Base-by-base conservation (phyloP, 1,139 yeast species). In the Blastobotrys raffinosifermentans region DNA sequence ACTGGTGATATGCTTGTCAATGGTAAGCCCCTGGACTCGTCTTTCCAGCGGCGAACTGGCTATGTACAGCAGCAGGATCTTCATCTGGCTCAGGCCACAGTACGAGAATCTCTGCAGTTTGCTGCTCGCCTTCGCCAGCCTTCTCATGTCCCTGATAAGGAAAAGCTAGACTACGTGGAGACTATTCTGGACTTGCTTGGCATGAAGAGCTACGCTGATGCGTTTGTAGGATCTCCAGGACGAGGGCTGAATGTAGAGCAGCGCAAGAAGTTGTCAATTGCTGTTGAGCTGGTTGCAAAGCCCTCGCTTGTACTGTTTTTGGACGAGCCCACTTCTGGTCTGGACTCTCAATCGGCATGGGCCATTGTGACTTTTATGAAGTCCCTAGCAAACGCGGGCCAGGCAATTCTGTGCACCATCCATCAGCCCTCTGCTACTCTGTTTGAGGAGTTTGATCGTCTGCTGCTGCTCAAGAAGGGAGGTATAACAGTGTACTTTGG, bases 291-390 rank as follows among this genome's bases (percentile, higher is more conserved):
- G 43, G 91, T 83, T 26, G 93, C 94, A 11, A 84, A 80, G 56
- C 94, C 95, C 2, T 76, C 80, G 44, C 66, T 85, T 36, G 64
- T 85, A 44, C 65, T 85, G 38, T 85, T 85, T 61, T 70, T 85
- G 55, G 95, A 85, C 63, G 95, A 85, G 57, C 94, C 94, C 5
- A 85, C 94, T 16, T 84, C 94, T 5, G 94, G 95, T 51, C 69
- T 85, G 45, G 94, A 85, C 57, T 82, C 94, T 10, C 93, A 83
- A 61, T 80, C 94, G 41, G 91, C 94, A 6, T 82, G 89, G 89
- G 73, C 87, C 18, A 76, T 80, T 50, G 75, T 83, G 56, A 76
- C 76, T 53, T 67, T 81, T 58, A 72, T 82, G 73, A 71, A 83
- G 57, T 77, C 76, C 53, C 67, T 82, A 39, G 82, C 89, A 13